Evolutionary conservation across 148 eudicot genomes (phyloP), one percentile per base, ranked within the genome.

Genomic region (Vaccinium vitisidaea): DNA sequence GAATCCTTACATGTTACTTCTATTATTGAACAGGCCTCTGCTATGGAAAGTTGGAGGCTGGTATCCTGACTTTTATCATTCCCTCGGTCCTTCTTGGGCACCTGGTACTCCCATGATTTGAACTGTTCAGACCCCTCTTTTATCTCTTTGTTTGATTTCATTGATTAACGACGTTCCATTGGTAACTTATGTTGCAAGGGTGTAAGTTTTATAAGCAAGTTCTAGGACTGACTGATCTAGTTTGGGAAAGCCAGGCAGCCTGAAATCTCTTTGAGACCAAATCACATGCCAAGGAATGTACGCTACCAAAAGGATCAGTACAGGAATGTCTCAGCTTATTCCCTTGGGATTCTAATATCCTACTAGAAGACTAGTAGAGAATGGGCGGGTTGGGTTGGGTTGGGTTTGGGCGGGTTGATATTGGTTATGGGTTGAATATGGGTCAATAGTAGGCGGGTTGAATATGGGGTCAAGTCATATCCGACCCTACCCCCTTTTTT

Each of bases 11-110:
- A 25, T 52, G 13, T 86, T 84, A 27, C 69, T 9, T 55, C 13
- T 76, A 48, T 85, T 18, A 2, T 84, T 77, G 48, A 73, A 80
- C 91, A 96, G 99, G 99, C 48, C 97, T 96, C 74, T 96, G 99
- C 91, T 96, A 96, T 89, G 99, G 99, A 70, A 96, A 96, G 86
- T 79, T 96, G 87, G 99, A 96, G 92, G 99, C 99, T 79, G 98
- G 92, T 55, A 13, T 90, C 81, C 93, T 96, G 77, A 93, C 99
- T n/a, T 90, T 96, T 80, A 77, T 96, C 83, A 92, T 96, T 85
- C 99, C 99, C 61, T 78, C 91, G 6, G 80, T 90, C 88, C 95
- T 96, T 86, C 94, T 96, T 30, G 99, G 98, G 43, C 98, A 94
- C 89, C 90, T 96, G 98, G 99, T 96, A 94, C 81, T 65, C 15